Evolutionary conservation across 176 grass and related monocot genomes (phyloP), one percentile per base, ranked within the genome.

Genomic region (Carex littledalei): DNA sequence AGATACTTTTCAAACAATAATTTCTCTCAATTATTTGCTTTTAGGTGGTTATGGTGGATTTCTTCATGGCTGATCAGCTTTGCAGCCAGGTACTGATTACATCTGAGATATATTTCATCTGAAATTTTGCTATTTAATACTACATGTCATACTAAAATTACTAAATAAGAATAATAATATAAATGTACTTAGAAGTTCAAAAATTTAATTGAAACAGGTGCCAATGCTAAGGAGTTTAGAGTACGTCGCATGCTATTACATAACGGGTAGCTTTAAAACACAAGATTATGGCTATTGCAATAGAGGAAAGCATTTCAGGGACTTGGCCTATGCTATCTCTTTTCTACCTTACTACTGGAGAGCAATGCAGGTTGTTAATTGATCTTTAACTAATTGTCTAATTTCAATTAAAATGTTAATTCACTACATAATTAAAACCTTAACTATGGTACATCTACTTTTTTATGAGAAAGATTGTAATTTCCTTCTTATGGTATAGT

Each of bases 51-150:
- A 99, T 99, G 96, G 96, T 99, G 21, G 96, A 99, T 87, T 99
- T 95, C 84, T 99, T 99, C 93, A 96, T 99, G 97, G 97, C 97
- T 86, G 97, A 99, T 95, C 96, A 95, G 76, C 93, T 95, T 84
- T 95, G 93, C 81, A 99, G 93, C 39, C 96, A 95, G 93, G 93
- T 95, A 95, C 5, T 21, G 54, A 84, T 43, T 56, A 50, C 31
- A 26, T 81, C 16, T 24, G 21, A 57, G 20, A 56, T 35, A 13
- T 56, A 26, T 18, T 3, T 82, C 1, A 70, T 77, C 12, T 32
- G 18, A 43, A 22, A 57, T 63, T 32, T 82, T 8, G 18, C 18
- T 63, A 53, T 50, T 78, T 41, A 35, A 17, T 75, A 10, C 8
- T 41, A 5, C 39, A 75, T 75, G 45, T 45, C 70, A 12, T 75